Evolutionary conservation across 2,329 filamentous ascomycete species (phyloP).

Genomic region (Claviceps cyperi): DNA sequence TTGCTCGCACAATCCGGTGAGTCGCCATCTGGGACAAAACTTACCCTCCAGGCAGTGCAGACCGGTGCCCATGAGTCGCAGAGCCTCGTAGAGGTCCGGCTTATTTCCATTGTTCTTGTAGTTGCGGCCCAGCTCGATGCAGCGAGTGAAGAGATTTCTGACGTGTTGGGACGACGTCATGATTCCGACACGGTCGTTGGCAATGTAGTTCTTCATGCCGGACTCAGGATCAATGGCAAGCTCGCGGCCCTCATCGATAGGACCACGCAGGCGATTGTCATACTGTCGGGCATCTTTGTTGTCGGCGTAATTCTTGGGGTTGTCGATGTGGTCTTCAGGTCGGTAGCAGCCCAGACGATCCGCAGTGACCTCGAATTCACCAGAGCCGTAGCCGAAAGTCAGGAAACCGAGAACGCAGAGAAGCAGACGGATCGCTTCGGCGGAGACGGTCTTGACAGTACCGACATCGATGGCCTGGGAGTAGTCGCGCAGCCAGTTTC

Average conservation of each 20-base stretch:
- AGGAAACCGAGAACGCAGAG: constrained; percentile 84
- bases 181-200: constrained; percentile 64
- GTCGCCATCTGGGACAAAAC: constrained; percentile 3
- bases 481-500: constrained; percentile 90
- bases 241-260: constrained; percentile 65
- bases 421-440: constrained; percentile 79
- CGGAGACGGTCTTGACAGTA: constrained; percentile 78
- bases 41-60: constrained; percentile 73
- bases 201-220: constrained; percentile 89
- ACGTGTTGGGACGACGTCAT: constrained; percentile 72
- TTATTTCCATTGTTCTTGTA: constrained; percentile 45
- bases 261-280: constrained; percentile 65
- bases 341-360: constrained; percentile 74
- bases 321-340: constrained; percentile 62
- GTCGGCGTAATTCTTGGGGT: constrained; percentile 79
- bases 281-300: constrained; percentile 75
- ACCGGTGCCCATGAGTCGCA: constrained; percentile 74
- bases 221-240: constrained; percentile 61
- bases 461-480: constrained; percentile 89
- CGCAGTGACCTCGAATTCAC: constrained; percentile 71
- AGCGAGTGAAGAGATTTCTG: constrained; percentile 55
- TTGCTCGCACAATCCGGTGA: not conserved
- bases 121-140: constrained; percentile 64
- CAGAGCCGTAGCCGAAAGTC: constrained; percentile 73
- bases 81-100: constrained; percentile 72